A percentile compares a stretch with the other conserved stretches of the same genome.
These are phyloP conservation scores for Selaginella moellendorffii DNA, from an alignment of 75 land plant species.

Conservation along the genomic window DNA sequence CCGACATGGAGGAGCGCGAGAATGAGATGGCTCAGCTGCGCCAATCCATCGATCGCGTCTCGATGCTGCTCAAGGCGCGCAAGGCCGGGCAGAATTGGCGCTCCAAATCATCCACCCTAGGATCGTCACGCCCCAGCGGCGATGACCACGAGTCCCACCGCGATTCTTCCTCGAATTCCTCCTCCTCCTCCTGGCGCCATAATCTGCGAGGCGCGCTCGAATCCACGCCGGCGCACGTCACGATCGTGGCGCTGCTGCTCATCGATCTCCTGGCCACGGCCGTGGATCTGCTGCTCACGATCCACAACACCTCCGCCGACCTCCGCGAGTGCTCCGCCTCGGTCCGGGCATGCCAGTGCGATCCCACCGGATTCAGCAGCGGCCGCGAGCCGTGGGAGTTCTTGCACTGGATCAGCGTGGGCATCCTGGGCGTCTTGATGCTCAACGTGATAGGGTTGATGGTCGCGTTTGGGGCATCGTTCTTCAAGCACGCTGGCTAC, in stretches of 20 bases:
- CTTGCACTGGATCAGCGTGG: conserved; percentile 37
- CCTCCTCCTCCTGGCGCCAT: conserved; percentile 37
- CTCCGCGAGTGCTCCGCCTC: conserved; percentile 14
- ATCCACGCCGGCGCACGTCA: conserved; percentile 26
- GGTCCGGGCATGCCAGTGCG: conserved; percentile 20
- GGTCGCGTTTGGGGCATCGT: conserved; percentile 31
- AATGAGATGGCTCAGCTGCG: not conserved
- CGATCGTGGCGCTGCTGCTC: conserved; percentile 28
- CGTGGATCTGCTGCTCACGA: conserved; percentile 33
- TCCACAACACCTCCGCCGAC: conserved; percentile 22
- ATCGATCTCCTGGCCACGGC: conserved; percentile 39
- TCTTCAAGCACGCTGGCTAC: conserved; percentile 36
- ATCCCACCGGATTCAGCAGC: not conserved
- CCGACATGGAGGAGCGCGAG: too few relatives aligned
- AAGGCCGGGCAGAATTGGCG: not conserved
- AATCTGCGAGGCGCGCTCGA: conserved; percentile 32
- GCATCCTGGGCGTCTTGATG: conserved; percentile 26
- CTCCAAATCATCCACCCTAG: too few relatives aligned
- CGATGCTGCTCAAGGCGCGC: not conserved
- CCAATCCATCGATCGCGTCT: not conserved
- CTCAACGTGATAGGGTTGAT: conserved; percentile 26
- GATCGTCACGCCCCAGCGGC: too few relatives aligned
- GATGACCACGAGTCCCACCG: too few relatives aligned
- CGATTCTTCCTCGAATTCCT: too few relatives aligned
- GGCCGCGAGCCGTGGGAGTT: conserved; percentile 21